Evolutionary conservation across 352 stramenopile species (phyloP), one percentile per base, ranked within the genome.

Genomic region (Phytophthora brassicae): DNA sequence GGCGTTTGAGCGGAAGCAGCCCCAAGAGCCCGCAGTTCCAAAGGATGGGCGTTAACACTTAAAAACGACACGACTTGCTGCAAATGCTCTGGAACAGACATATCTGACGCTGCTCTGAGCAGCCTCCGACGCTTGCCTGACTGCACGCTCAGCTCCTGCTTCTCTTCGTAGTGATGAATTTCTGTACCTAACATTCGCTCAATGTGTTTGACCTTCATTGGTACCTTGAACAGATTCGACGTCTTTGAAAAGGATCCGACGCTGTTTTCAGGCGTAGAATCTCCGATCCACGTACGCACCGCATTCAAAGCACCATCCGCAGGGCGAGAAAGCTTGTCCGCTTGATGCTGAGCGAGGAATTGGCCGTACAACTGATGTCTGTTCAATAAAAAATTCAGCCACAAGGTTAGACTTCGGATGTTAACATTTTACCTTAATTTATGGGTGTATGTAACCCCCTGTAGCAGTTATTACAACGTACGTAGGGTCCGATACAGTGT

Each of bases 41-140:
- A 46, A 12, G 84, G 84, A 23, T 90, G 79, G 19, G 78, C 72
- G 54, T 90, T 93, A 8, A 90, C 60, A 52, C 74, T 93, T 33
- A 93, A 45, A 63, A 85, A 93, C 23, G 81, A 74, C 23, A 93
- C 74, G 36, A 74, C 36, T 8, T 53, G 43, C 6, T 75, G 47
- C 16, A 90, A 42, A 39, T 89, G 63, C 0, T 46, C 44, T 0
- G 83, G 83, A 4, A 92, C 57, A 2, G 29, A 33, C 14, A 89
- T 47, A 2, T 60, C 42, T 22, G 41, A 51, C 6, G 64, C 42
- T 1, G 80, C 79, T 11, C 79, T 74, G 42, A 92, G 49, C 22
- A 92, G 41, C 5, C 74, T 74, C 17, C 70, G 59, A 3, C 44
- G 62, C 19, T 36, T 68, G 4, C 29, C 49, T n/a, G 46, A 23